Percentiles rank a stretch among this genome's conserved stretches.
These are phyloP conservation scores for Pythium rishiriense DNA, from an alignment of 352 stramenopile genomes.

Conservation along the genomic window DNA sequence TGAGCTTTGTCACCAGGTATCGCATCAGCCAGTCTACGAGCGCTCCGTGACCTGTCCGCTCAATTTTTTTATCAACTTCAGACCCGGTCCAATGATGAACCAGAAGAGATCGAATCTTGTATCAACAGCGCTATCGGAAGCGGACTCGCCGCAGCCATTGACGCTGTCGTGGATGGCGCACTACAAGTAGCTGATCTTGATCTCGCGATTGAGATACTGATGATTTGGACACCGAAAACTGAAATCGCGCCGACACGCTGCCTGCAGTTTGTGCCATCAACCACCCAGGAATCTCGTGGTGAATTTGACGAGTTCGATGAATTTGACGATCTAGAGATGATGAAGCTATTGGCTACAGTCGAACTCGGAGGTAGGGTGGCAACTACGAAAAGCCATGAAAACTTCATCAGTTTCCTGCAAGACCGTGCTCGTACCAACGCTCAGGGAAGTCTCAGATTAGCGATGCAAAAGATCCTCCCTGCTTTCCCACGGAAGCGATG, in stretches of 20 bases:
- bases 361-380: slow-evolving; percentile 37
- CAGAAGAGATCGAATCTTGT: slow-evolving; percentile 2
- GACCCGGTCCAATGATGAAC: neutral
- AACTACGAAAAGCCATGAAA: neutral
- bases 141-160: slow-evolving; percentile 49
- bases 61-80: slow-evolving; percentile 11
- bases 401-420: slow-evolving; percentile 1
- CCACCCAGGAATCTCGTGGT: neutral
- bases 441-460: slow-evolving; percentile 34
- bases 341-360: slow-evolving; percentile 43
- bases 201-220: slow-evolving; percentile 42
- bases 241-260: neutral
- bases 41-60: slow-evolving; percentile 15
- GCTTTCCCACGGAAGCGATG: slow-evolving; percentile 38
- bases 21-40: slow-evolving; percentile 44
- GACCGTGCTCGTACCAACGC: slow-evolving; percentile 9
- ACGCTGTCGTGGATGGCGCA: slow-evolving; percentile 21
- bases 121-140: neutral
- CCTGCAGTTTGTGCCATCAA: neutral
- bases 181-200: slow-evolving; percentile 9
- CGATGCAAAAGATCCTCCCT: slow-evolving; percentile 59
- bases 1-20: slow-evolving; percentile 30
- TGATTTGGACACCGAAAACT: slow-evolving; percentile 15
- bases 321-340: slow-evolving; percentile 48
- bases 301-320: slow-evolving; percentile 45